These are phyloP conservation scores for Geotrichum fermentans DNA, from an alignment of 1,139 yeast species.

Conservation along the genomic window DNA sequence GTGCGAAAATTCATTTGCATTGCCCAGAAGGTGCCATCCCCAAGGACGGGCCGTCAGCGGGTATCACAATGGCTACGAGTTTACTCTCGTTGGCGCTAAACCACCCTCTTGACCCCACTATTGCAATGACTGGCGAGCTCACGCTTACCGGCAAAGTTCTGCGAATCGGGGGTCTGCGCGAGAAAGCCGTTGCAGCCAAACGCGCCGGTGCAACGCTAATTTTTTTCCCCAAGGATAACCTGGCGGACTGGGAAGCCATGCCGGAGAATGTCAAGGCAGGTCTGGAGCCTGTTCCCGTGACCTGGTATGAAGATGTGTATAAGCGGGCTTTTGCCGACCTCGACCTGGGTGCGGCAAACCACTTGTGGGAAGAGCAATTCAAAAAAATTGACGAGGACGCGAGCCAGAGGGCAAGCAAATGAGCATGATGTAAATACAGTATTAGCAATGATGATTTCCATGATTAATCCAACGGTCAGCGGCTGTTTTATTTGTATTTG, in stretches of 20 bases:
- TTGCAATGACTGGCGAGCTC: slow-evolving; percentile 96
- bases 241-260: slow-evolving; percentile 87
- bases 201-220: slow-evolving; percentile 87
- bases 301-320: slow-evolving; percentile 84
- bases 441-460: no score
- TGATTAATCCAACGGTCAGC: no score
- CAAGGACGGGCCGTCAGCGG: slow-evolving; percentile 98
- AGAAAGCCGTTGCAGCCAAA: slow-evolving; percentile 93
- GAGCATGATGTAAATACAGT: no score
- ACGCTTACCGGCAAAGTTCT: slow-evolving; percentile 90
- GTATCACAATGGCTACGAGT: slow-evolving; percentile 89
- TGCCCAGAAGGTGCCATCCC: slow-evolving; percentile 98
- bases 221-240: slow-evolving; percentile 88
- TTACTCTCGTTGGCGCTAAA: slow-evolving; percentile 79
- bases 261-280: slow-evolving; percentile 90
- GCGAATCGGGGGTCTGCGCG: slow-evolving; percentile 92
- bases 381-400: slow-evolving; percentile 37
- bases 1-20: slow-evolving; percentile 88
- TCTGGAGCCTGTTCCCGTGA: slow-evolving; percentile 76
- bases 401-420: not conserved
- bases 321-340: slow-evolving; percentile 61
- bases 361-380: slow-evolving; percentile 55
- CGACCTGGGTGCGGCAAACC: slow-evolving; percentile 50
- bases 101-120: slow-evolving; percentile 57
- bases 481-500: no score